Evolutionary conservation across 1,139 yeast genomes (phyloP).

Genomic region (Geotrichum siamense): DNA sequence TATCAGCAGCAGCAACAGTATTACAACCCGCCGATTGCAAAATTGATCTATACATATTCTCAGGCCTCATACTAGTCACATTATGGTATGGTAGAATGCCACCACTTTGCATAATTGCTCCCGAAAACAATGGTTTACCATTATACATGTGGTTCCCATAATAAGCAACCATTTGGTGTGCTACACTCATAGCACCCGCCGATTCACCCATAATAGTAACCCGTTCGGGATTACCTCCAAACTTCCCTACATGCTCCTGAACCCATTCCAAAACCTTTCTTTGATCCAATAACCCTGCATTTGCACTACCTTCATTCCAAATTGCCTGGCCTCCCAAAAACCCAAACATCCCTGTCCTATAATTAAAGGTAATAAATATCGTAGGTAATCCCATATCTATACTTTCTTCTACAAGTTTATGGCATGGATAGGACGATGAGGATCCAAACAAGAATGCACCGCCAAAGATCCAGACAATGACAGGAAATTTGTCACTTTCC

Average conservation of each 20-base stretch:
- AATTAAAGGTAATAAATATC: slow-evolving; percentile 23
- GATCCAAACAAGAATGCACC: slow-evolving; percentile 29
- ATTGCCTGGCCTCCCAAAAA: slow-evolving; percentile 27
- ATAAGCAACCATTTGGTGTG: slow-evolving; percentile 27
- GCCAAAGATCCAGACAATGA: slow-evolving; percentile 32
- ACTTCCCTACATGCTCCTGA: slow-evolving; percentile 31
- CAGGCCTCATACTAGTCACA: slow-evolving; percentile 17
- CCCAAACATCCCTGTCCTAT: slow-evolving; percentile 32
- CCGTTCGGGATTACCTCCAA: slow-evolving; percentile 38
- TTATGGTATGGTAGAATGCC: slow-evolving; percentile 15
- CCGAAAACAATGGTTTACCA: slow-evolving; percentile 25
- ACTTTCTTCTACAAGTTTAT: slow-evolving; percentile 16
- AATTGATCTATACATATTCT: slow-evolving; percentile 20
- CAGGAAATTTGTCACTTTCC: slow-evolving; percentile 22
- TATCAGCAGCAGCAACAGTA: neutral
- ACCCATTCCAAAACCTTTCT: slow-evolving; percentile 37
- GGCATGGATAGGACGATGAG: slow-evolving; percentile 17
- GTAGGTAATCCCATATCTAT: slow-evolving; percentile 21
- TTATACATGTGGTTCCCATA: slow-evolving; percentile 22
- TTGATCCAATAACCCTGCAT: slow-evolving; percentile 35
- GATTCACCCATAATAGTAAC: slow-evolving; percentile 37
- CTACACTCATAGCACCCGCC: slow-evolving; percentile 36
- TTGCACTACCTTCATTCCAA: slow-evolving; percentile 21
- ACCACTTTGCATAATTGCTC: slow-evolving; percentile 26
- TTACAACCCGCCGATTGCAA: slow-evolving; percentile 19